Percentiles rank a stretch among this genome's conserved stretches.
These are phyloP conservation scores for Euphorbia corollata DNA, from an alignment of 441 rosid genomes.

Conservation along the genomic window DNA sequence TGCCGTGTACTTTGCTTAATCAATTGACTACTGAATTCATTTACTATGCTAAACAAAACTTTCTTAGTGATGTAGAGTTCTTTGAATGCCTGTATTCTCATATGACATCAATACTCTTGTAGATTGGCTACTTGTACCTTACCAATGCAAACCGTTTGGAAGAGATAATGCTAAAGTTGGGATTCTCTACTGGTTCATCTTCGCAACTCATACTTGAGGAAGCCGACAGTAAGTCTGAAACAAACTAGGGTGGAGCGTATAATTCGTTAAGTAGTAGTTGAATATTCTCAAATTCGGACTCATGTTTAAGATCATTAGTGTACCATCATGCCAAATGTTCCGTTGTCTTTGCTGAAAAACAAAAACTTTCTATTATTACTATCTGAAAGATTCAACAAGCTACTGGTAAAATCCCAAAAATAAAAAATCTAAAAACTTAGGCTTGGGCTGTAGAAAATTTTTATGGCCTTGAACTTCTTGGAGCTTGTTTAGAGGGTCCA, in stretches of 20 bases:
- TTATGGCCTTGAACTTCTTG: no score
- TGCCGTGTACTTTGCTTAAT: background rate
- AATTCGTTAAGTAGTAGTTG: background rate
- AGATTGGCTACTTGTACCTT: conserved; percentile 78
- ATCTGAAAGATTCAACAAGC: no score
- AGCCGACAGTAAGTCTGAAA: conserved; percentile 28
- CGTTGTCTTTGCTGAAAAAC: no score
- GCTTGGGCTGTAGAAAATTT: no score
- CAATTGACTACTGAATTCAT: conserved; percentile 4
- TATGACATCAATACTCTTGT: conserved; percentile 5
- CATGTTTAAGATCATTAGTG: background rate
- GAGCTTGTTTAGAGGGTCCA: no score
- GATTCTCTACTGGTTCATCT: conserved; percentile 61
- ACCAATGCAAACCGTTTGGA: conserved; percentile 61
- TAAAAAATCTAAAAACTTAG: no score
- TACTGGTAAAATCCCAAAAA: no score
- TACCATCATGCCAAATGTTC: no score
- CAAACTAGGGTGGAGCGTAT: background rate
- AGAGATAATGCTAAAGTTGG: conserved; percentile 66
- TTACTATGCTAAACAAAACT: conserved; percentile 3
- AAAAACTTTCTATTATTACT: no score
- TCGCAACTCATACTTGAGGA: conserved; percentile 34
- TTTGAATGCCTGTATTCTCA: conserved; percentile 16
- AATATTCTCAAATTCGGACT: background rate
- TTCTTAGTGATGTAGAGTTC: conserved; percentile 6